Evolutionary conservation across 1,139 yeast genomes (phyloP), one percentile per base, ranked within the genome.

Genomic region (Yamadazyma triangularis): DNA sequence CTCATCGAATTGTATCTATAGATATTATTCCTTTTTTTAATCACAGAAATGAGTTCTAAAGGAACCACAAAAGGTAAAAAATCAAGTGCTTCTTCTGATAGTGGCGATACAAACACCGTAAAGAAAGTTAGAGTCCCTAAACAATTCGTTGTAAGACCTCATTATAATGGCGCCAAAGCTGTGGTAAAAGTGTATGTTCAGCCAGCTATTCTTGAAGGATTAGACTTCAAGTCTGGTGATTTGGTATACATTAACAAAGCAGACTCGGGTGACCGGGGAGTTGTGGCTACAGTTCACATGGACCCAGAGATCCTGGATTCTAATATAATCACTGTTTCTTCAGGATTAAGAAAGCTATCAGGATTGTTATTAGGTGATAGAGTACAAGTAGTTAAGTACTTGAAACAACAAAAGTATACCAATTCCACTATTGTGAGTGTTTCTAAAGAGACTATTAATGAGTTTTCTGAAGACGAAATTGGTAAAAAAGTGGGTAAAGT

Each of bases 281-380:
- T 80, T 4, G 43, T 78, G 4, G 70, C 73, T 2, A 68, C 70
- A 3, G 51, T 70, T 2, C 65, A 64, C 24, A 47, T 60, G 2
- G 70, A 68, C 14, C 47, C 44, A 1, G 70, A 61, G 4, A 54
- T 61, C 8, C 48, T 57, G 8, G 80, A 73, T 13, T 44, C 53
- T n/a, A 76, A 79, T 42, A 77, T 81, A 4, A 53, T 83, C 2
- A 64, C 69, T 27, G 42, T 86, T 2, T 70, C 87, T 2, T 40
- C 57, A 1, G 44, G 62, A 4, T 51, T 77, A 26, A 58, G 93
- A 36, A 51, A 60, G 2, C 59, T 79, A 13, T 71, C 75, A 1
- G 84, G 81, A 8, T 48, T 83, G 4, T 51, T 83, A 6, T 60
- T 83, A 8, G 96, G 96, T 18, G 95, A 87, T 45, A 59, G 95